Conservation (phyloP, 768 basidiomycete genomes). For the Naganishia kalamii region DNA sequence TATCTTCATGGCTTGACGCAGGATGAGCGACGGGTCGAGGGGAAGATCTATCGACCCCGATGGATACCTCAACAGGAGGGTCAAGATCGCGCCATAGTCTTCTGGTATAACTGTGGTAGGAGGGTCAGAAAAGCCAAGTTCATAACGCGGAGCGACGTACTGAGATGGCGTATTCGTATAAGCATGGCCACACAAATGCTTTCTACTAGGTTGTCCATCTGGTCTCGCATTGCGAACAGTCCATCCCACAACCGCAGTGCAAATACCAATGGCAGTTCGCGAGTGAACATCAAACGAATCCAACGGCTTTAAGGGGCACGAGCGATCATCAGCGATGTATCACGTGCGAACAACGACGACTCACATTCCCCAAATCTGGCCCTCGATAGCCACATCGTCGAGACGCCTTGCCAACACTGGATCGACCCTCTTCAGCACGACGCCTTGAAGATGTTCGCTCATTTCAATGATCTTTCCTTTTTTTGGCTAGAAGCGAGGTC, state of each 20-base stretch:
- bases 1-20: slow-evolving; percentile 75
- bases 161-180: slow-evolving; percentile 78
- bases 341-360: slow-evolving; percentile 39
- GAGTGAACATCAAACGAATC: slow-evolving; percentile 84
- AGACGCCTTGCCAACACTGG: slow-evolving; percentile 68
- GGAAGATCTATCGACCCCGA: slow-evolving; percentile 48
- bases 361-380: slow-evolving; percentile 93
- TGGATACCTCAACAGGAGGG: slow-evolving; percentile 79
- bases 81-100: slow-evolving; percentile 80
- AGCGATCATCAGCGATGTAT: slow-evolving; percentile 10
- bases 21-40: slow-evolving; percentile 53
- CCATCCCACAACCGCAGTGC: slow-evolving; percentile 93
- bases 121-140: slow-evolving; percentile 14
- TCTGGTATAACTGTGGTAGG: slow-evolving; percentile 64
- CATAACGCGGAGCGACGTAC: slow-evolving; percentile 51
- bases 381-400: slow-evolving; percentile 77
- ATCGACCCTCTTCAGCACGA: slow-evolving; percentile 68
- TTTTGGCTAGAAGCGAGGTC: slow-evolving; percentile 22
- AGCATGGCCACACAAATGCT: slow-evolving; percentile 94
- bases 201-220: slow-evolving; percentile 62
- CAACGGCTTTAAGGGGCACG: slow-evolving; percentile 61
- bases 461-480: slow-evolving; percentile 75
- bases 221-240: slow-evolving; percentile 77
- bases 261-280: slow-evolving; percentile 76
- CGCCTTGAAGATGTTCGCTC: slow-evolving; percentile 72